Percentiles rank a stretch among this genome's conserved stretches.
Conservation (phyloP, 2,329 filamentous ascomycete species). For the Albifimbria verrucaria region DNA sequence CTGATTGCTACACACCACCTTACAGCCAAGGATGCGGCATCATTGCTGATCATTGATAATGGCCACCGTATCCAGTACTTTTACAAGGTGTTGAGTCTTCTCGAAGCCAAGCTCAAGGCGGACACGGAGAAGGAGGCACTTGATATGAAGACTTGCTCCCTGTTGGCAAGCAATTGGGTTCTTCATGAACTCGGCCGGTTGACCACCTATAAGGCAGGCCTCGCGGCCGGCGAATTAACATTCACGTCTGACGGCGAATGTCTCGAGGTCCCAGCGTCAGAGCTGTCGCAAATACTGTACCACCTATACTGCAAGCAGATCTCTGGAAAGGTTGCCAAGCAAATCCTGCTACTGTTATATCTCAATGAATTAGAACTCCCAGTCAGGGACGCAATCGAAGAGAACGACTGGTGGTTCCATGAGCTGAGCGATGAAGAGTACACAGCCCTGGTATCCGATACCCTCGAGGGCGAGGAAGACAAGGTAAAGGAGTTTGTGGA, state of each 20-base stretch:
- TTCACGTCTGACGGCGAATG: conserved; percentile 47
- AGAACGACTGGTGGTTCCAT: conserved; percentile 51
- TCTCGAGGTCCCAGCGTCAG: conserved; percentile 38
- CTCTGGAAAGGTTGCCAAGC: conserved; percentile 55
- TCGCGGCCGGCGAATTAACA: conserved; percentile 27
- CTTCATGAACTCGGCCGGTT: conserved; percentile 73
- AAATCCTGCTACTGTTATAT: conserved; percentile 52
- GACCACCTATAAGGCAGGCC: conserved; percentile 45
- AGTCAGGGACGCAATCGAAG: conserved; percentile 43
- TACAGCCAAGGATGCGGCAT: conserved; percentile 77
- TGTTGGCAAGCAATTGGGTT: conserved; percentile 62
- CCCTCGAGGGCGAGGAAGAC: conserved; percentile 42
- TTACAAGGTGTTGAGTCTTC: conserved; percentile 57
- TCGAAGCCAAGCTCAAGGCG: conserved; percentile 30
- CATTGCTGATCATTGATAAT: conserved; percentile 72
- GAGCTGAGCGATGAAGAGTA: conserved; percentile 49
- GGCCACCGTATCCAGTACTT: conserved; percentile 82
- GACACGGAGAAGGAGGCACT: conserved; percentile 15
- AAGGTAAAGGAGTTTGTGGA: conserved; percentile 43
- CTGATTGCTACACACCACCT: conserved; percentile 65
- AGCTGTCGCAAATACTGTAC: conserved; percentile 49
- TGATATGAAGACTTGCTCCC: conserved; percentile 35
- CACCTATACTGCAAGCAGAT: conserved; percentile 47
- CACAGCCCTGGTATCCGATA: conserved; percentile 38
- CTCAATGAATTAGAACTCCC: conserved; percentile 40